Conservation (phyloP, 202 grass and related monocot genomes). For the Saccharum hybrid region DNA sequence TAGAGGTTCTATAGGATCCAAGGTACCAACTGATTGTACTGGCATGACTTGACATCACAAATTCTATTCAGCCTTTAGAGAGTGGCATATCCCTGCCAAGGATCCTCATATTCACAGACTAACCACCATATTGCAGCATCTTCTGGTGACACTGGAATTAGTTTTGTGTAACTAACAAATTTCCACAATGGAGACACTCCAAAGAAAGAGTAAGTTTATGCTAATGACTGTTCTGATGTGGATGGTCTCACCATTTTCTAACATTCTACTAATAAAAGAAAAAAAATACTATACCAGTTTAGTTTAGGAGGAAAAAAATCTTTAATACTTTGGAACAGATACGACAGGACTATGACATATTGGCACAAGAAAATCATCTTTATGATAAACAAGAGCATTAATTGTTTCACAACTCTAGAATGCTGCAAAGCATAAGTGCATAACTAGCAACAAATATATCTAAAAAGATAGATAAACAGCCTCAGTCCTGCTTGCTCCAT, state of each 20-base stretch:
- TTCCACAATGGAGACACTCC: neutral
- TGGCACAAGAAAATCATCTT: neutral
- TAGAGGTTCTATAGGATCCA: neutral
- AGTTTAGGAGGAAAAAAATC: neutral
- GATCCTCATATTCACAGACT: neutral
- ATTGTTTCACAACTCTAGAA: neutral
- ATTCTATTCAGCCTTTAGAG: constrained; percentile 5
- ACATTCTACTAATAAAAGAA: neutral
- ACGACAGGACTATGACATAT: constrained; percentile 8
- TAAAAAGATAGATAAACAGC: constrained; percentile 21
- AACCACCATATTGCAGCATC: neutral
- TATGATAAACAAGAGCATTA: neutral
- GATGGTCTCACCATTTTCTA: neutral
- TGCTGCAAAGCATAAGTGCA: neutral
- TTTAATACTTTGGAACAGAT: neutral
- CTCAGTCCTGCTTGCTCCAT: neutral
- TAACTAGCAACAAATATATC: neutral
- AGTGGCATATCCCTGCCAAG: neutral
- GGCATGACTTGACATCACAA: neutral
- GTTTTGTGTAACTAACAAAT: constrained; percentile 4
- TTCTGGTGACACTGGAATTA: neutral
- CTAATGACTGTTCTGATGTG: neutral
- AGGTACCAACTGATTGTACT: neutral
- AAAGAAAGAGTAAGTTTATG: neutral
- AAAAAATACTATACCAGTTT: neutral